Evolutionary conservation across 2,329 filamentous ascomycete genomes (phyloP).

Genomic region (Xylaria arbuscula): DNA sequence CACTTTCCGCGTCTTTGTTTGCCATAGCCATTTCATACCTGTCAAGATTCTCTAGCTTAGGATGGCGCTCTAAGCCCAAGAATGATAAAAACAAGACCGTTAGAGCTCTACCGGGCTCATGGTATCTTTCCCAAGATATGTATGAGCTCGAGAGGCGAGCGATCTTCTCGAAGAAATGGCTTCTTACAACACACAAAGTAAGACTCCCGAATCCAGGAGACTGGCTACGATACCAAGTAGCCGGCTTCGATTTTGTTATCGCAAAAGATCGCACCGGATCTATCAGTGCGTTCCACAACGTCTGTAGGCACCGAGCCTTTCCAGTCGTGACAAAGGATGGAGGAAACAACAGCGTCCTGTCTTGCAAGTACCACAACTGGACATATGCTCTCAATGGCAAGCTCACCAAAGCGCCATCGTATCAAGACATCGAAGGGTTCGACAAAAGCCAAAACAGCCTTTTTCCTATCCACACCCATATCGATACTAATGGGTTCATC

Average conservation of each 20-base stretch:
- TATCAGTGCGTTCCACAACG: conserved; percentile 67
- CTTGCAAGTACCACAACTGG: conserved; percentile 73
- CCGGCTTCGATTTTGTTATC: conserved; percentile 38
- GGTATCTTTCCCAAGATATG: conserved; percentile 65
- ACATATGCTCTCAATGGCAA: conserved; percentile 68
- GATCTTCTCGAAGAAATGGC: conserved; percentile 68
- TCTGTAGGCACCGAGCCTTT: conserved; percentile 71
- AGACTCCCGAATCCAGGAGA: conserved; percentile 36
- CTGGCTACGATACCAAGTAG: conserved; percentile 39
- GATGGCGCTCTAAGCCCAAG: conserved; percentile 27
- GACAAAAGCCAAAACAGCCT: conserved; percentile 67
- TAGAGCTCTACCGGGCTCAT: conserved; percentile 58
- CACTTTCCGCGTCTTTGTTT: conserved; percentile 34
- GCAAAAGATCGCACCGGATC: conserved; percentile 34
- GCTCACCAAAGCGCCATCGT: conserved; percentile 69
- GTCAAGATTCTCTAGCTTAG: conserved; percentile 22
- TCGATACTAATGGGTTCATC: conserved; percentile 66
- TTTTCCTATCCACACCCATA: conserved; percentile 64
- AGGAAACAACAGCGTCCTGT: conserved; percentile 64
- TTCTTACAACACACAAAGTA: conserved; percentile 61
- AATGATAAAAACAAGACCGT: conserved; percentile 20
- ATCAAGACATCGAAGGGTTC: conserved; percentile 66
- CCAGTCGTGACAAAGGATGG: conserved; percentile 64
- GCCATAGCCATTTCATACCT: conserved; percentile 32
- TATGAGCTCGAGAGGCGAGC: conserved; percentile 67